Evolutionary conservation across 1,139 yeast species (phyloP), one percentile per base, ranked within the genome.

Genomic region (Geotrichum reessii): DNA sequence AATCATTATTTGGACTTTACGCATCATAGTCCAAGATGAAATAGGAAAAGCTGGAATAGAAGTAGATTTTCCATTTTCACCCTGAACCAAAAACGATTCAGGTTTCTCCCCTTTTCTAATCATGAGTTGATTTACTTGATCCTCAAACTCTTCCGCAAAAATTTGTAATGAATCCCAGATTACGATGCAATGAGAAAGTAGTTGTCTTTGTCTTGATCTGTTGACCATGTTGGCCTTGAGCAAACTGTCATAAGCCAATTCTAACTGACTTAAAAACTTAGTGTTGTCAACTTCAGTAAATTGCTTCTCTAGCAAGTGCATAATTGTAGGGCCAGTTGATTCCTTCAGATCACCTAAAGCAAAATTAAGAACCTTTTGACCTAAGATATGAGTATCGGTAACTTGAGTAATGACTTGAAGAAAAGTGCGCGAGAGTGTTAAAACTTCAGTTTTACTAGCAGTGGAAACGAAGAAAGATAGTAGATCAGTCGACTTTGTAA

Each of bases 131-230:
- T 90, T 84, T 93, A 89, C 87, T 74, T 87, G 95, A 72, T 87
- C 91, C 74, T 93, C 99, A 69, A 92, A 82, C 74, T 89, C 88
- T 73, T 89, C 98, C 62, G 92, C 82, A 53, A 93, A 83, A 78
- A 86, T 95, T 69, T 92, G 97, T 40, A 90, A 74, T 2, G 90
- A 80, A 70, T 93, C 97, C 87, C 95, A 89, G 2, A 83, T 69
- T 7, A 82, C 66, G 64, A 83, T 66, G 69, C 80, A 73, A 70
- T 85, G 76, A 66, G 84, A 71, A 70, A 86, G 73, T 65, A 82
- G 77, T 68, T 90, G 97, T 63, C 97, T 81, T 68, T 89, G 93
- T 57, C 97, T 80, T 57, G 96, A 84, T 27, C 89, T 83, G 67
- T 92, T 92, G 70, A 85, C 87, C 62, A 37, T 47, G 40, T 53